Evolutionary conservation across 2,329 filamentous ascomycete genomes (phyloP).

Genomic region (Colletotrichum coccodes): DNA sequence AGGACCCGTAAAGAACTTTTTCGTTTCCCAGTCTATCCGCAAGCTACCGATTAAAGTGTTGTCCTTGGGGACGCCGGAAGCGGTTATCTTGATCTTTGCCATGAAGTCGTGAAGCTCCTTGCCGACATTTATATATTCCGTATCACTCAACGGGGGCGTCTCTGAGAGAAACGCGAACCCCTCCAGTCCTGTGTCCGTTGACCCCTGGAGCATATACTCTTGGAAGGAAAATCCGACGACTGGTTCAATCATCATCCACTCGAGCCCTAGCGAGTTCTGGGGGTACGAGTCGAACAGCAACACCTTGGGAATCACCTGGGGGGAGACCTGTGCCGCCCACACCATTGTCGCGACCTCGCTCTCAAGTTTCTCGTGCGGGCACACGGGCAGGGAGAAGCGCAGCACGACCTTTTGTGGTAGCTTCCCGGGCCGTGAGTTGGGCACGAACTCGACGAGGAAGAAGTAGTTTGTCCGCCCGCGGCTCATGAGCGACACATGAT

Average conservation of each 20-base stretch:
- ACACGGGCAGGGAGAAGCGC: slow-evolving; percentile 23
- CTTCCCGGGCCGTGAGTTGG: background rate
- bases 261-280: slow-evolving; percentile 25
- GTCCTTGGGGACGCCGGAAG: background rate
- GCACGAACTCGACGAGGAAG: slow-evolving; percentile 10
- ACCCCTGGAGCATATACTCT: slow-evolving; percentile 4
- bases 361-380: slow-evolving; percentile 24
- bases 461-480: background rate
- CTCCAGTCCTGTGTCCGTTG: slow-evolving; percentile 3
- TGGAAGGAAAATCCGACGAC: slow-evolving; percentile 10
- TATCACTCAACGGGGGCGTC: background rate
- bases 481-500: background rate
- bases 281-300: slow-evolving; percentile 30
- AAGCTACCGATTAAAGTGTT: slow-evolving; percentile 28
- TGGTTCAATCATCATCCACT: slow-evolving; percentile 33
- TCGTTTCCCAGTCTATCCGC: slow-evolving; percentile 16
- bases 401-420: slow-evolving; percentile 18
- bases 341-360: slow-evolving; percentile 34
- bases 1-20: slow-evolving; percentile 18
- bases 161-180: background rate
- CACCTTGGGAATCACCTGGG: slow-evolving; percentile 1
- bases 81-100: background rate
- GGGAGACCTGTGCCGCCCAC: background rate
- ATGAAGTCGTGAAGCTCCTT: background rate
- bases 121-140: background rate